These are phyloP conservation scores for Mimosa pudica DNA, from an alignment of 306 rosid genomes.

Conservation along the genomic window DNA sequence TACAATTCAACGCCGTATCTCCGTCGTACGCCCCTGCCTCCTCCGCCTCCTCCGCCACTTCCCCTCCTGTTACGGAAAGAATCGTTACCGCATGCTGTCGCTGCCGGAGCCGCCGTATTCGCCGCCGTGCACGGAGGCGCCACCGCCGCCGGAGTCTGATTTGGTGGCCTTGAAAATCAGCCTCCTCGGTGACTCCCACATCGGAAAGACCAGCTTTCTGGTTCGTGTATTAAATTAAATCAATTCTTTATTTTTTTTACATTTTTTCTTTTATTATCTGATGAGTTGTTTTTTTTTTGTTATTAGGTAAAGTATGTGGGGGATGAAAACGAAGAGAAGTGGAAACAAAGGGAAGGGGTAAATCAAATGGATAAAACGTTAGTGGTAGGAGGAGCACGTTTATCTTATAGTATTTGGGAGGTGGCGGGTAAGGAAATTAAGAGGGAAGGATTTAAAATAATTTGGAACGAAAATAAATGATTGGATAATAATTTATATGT, in stretches of 20 bases:
- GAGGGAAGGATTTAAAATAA: not conserved
- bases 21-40: conserved; percentile 65
- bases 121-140: not conserved
- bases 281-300: not conserved
- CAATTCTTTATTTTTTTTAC: not conserved
- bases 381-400: conserved; percentile 73
- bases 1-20: conserved; percentile 50
- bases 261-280: not conserved
- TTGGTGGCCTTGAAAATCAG: conserved; percentile 83
- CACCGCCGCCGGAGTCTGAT: conserved; percentile 53
- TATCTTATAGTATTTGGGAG: conserved; percentile 89
- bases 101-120: conserved; percentile 22
- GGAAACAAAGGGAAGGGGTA: conserved; percentile 45
- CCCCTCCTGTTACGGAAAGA: conserved; percentile 52
- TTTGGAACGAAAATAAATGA: not conserved
- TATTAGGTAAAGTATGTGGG: conserved; percentile 78
- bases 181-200: conserved; percentile 81
- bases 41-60: conserved; percentile 52
- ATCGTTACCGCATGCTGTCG: conserved; percentile 55
- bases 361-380: conserved; percentile 70
- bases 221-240: conserved; percentile 35
- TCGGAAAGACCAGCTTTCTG: conserved; percentile 92
- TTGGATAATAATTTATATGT: conserved; percentile 5
- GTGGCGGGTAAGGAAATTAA: conserved; percentile 57
- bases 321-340: conserved; percentile 48